phyloP scores from a whole-genome alignment of 176 grass and related monocot genomes.

The Carex parvula region DNA sequence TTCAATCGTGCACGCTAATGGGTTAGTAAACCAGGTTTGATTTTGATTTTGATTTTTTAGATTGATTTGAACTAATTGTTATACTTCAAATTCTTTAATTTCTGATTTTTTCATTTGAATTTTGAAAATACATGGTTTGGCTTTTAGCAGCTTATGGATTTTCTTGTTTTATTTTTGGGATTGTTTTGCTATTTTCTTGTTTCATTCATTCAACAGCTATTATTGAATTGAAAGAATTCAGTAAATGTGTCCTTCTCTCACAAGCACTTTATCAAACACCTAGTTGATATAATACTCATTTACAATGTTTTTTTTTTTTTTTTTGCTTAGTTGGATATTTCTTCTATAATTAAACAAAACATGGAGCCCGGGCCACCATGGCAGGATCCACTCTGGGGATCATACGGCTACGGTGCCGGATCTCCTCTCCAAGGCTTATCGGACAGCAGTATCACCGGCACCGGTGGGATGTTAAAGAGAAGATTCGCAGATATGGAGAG shows the following conservation, averaged over 20 bases:
- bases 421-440: conserved; percentile 43
- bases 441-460: conserved; percentile 15
- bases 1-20: neutral
- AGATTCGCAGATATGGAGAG: conserved; percentile 62
- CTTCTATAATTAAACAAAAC: conserved; percentile 9
- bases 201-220: neutral
- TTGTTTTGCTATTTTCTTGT: neutral
- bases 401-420: conserved; percentile 44
- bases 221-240: neutral
- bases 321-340: too few relatives aligned
- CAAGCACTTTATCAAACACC: too few relatives aligned
- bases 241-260: neutral
- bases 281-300: too few relatives aligned
- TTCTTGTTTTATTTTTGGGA: neutral
- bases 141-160: neutral
- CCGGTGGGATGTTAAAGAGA: conserved; percentile 58
- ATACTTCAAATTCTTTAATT: neutral
- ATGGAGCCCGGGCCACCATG: conserved; percentile 69
- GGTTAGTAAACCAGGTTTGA: neutral
- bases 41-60: too few relatives aligned
- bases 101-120: neutral
- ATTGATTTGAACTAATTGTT: neutral
- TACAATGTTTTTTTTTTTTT: too few relatives aligned
- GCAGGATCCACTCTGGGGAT: conserved; percentile 54
- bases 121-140: neutral